Conservation (phyloP, 495 filamentous ascomycete genomes). For the Neurospora sp. region DNA sequence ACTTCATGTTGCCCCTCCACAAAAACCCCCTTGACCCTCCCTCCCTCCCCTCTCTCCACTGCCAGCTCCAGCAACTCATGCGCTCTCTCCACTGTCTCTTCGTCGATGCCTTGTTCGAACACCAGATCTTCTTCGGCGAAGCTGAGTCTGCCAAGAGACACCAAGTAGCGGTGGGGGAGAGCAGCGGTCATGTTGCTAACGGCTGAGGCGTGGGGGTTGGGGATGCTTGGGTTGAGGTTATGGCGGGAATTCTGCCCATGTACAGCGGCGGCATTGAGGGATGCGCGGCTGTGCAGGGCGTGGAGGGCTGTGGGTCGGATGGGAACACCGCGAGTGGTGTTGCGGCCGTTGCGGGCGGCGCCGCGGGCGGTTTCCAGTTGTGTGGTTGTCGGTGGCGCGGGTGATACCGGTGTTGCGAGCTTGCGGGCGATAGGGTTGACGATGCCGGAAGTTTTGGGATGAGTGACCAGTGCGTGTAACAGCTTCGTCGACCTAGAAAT, state of each 20-base stretch:
- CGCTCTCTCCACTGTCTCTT: slow-evolving; percentile 35
- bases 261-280: background rate
- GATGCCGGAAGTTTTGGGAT: slow-evolving; percentile 20
- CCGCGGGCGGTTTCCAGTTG: background rate
- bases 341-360: background rate
- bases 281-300: background rate
- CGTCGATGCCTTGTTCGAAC: slow-evolving; percentile 28
- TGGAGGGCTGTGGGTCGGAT: background rate
- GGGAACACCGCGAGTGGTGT: background rate
- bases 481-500: slow-evolving; percentile 23
- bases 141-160: slow-evolving; percentile 34
- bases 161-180: slow-evolving; percentile 27
- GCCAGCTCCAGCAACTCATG: slow-evolving; percentile 37
- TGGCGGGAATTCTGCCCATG: background rate
- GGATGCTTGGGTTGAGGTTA: background rate
- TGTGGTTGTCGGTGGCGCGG: background rate
- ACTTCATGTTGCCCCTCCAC: background rate
- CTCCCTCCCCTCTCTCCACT: slow-evolving; percentile 9
- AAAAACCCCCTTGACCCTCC: background rate
- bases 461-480: slow-evolving; percentile 34
- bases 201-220: background rate
- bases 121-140: slow-evolving; percentile 37
- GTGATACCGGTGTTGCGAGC: slow-evolving; percentile 10
- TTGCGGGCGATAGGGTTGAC: slow-evolving; percentile 27
- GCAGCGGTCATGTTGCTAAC: background rate